Conservation (phyloP, 2,329 filamentous ascomycete species). For the Fusarium sp. region DNA sequence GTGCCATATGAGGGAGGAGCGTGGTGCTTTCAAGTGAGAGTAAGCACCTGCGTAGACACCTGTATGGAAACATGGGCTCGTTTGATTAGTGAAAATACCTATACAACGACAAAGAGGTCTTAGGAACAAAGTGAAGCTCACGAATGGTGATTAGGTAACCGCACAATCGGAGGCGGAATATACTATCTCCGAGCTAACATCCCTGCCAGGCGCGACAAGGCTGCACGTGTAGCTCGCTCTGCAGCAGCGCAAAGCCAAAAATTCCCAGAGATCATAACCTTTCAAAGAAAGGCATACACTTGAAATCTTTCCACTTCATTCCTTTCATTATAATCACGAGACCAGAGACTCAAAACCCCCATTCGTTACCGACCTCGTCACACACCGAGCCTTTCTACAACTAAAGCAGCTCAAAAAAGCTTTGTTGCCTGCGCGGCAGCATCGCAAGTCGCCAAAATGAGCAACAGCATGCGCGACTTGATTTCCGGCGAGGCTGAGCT, state of each 20-base stretch:
- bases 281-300: constrained; percentile 22
- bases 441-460: constrained; percentile 63
- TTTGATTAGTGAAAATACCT: not conserved
- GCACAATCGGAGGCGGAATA: constrained; percentile 23
- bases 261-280: constrained; percentile 40
- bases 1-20: not conserved
- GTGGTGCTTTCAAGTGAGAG: not conserved
- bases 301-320: constrained; percentile 26
- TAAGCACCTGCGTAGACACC: too few species aligned
- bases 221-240: constrained; percentile 48
- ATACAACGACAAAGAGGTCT: not conserved
- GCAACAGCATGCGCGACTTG: constrained; percentile 76
- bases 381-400: constrained; percentile 18
- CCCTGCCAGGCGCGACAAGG: constrained; percentile 47
- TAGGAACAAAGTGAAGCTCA: not conserved
- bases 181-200: constrained; percentile 25
- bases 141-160: constrained; percentile 16
- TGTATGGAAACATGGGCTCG: not conserved
- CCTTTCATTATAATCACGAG: constrained; percentile 9
- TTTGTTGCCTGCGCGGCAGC: constrained; percentile 47
- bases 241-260: constrained; percentile 45
- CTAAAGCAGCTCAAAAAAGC: constrained; percentile 32
- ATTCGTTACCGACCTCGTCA: not conserved
- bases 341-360: not conserved
- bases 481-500: constrained; percentile 88